Conservation (phyloP, 2,329 filamentous ascomycete genomes). For the Dactylellina leptospora region DNA sequence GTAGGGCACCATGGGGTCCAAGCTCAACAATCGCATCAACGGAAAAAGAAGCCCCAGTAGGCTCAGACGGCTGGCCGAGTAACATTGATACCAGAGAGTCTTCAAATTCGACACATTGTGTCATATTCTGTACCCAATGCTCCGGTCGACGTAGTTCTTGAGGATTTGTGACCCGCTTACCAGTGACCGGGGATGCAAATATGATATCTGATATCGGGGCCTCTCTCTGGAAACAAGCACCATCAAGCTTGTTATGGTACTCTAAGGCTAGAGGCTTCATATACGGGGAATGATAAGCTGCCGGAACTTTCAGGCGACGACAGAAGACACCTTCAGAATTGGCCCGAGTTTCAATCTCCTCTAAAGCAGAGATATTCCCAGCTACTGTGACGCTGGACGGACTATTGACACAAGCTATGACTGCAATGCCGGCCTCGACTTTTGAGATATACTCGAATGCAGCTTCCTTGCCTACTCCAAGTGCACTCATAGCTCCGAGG, state of each 20-base stretch:
- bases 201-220: neutral
- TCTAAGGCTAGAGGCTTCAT: conserved; percentile 59
- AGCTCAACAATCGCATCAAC: conserved; percentile 50
- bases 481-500: conserved; percentile 60
- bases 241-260: conserved; percentile 54
- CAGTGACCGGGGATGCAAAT: conserved; percentile 3
- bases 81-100: neutral
- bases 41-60: neutral
- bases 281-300: conserved; percentile 62
- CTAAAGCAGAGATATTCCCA: conserved; percentile 57
- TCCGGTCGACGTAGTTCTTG: neutral
- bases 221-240: neutral
- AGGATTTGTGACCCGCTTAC: neutral
- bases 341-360: conserved; percentile 35
- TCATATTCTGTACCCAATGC: conserved; percentile 5
- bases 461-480: conserved; percentile 59
- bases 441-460: conserved; percentile 33
- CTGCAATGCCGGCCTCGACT: neutral
- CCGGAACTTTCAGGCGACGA: conserved; percentile 58
- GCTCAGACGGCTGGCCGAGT: neutral
- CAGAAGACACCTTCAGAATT: conserved; percentile 30
- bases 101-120: neutral
- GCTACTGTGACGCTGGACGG: conserved; percentile 58
- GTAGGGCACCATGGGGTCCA: conserved; percentile 53
- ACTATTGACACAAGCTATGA: conserved; percentile 56